Evolutionary conservation across 805 yeast species (phyloP).

Genomic region (Candida corydali): DNA sequence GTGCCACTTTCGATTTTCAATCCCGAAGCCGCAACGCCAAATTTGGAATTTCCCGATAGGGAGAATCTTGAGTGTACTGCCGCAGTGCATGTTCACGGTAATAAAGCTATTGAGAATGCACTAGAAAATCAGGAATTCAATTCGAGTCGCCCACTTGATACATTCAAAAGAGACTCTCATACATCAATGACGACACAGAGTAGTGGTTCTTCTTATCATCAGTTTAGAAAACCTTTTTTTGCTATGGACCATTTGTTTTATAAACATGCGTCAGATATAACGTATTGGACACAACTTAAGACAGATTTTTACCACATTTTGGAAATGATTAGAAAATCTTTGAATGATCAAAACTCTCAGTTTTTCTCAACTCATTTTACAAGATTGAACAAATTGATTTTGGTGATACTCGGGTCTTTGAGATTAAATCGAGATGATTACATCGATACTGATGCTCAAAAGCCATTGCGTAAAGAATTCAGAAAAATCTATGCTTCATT

Average conservation of each 20-base stretch:
- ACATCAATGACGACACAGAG: slow-evolving; percentile 27
- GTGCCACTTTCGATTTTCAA: slow-evolving; percentile 46
- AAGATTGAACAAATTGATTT: slow-evolving; percentile 48
- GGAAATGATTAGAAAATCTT: slow-evolving; percentile 46
- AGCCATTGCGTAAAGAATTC: slow-evolving; percentile 45
- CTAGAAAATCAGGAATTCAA: slow-evolving; percentile 10
- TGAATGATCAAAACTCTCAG: slow-evolving; percentile 47
- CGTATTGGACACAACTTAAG: slow-evolving; percentile 55
- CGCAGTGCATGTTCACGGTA: slow-evolving; percentile 11
- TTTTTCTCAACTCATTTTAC: slow-evolving; percentile 53
- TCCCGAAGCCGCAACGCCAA: slow-evolving; percentile 16
- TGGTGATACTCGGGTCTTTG: slow-evolving; percentile 50
- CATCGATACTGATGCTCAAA: slow-evolving; percentile 41
- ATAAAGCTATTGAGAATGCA: slow-evolving; percentile 5
- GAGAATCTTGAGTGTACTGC: slow-evolving; percentile 19
- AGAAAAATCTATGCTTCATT: slow-evolving; percentile 51
- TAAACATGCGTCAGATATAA: slow-evolving; percentile 54
- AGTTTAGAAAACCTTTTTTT: slow-evolving; percentile 39
- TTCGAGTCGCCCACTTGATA: slow-evolving; percentile 20
- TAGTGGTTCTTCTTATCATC: slow-evolving; percentile 33
- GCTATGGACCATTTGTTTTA: slow-evolving; percentile 46
- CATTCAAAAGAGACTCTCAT: slow-evolving; percentile 35
- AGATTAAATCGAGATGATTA: slow-evolving; percentile 53
- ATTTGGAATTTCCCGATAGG: slow-evolving; percentile 23
- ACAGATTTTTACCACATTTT: slow-evolving; percentile 46